phyloP scores from a whole-genome alignment of 2,329 filamentous ascomycete species.

The Ascosphaera aggregata region DNA sequence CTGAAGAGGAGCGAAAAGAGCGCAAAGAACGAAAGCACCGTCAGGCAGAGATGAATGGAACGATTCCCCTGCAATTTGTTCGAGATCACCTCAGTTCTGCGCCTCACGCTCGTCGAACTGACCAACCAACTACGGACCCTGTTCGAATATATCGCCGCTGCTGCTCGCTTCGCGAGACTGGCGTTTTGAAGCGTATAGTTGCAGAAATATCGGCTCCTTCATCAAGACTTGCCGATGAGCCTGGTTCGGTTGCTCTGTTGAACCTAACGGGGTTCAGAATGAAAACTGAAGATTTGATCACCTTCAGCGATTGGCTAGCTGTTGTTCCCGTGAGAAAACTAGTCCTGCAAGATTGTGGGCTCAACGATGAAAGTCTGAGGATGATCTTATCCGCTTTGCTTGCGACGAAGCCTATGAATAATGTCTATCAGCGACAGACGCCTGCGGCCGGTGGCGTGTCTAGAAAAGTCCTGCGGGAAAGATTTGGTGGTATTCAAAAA shows the following conservation, averaged over 20 bases:
- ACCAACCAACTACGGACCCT: constrained; percentile 67
- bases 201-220: constrained; percentile 57
- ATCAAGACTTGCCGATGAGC: constrained; percentile 37
- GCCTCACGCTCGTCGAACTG: constrained; percentile 24
- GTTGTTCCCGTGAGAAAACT: constrained; percentile 79
- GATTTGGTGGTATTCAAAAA: constrained; percentile 54
- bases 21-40: constrained; percentile 72
- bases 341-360: constrained; percentile 62
- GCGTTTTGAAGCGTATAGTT: constrained; percentile 74
- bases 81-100: constrained; percentile 37
- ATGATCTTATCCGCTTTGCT: constrained; percentile 70
- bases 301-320: constrained; percentile 79
- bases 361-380: constrained; percentile 69
- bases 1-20: constrained; percentile 78
- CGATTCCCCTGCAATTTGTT: constrained; percentile 61
- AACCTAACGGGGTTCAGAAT: constrained; percentile 71
- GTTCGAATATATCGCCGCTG: constrained; percentile 82
- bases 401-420: constrained; percentile 43
- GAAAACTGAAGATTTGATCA: constrained; percentile 61
- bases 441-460: neutral
- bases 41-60: constrained; percentile 69
- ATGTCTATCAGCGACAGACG: neutral
- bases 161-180: constrained; percentile 80
- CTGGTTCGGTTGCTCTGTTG: constrained; percentile 58
- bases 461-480: constrained; percentile 10